Conservation (phyloP, 345 rosid species). For the Litchi chinensis region DNA sequence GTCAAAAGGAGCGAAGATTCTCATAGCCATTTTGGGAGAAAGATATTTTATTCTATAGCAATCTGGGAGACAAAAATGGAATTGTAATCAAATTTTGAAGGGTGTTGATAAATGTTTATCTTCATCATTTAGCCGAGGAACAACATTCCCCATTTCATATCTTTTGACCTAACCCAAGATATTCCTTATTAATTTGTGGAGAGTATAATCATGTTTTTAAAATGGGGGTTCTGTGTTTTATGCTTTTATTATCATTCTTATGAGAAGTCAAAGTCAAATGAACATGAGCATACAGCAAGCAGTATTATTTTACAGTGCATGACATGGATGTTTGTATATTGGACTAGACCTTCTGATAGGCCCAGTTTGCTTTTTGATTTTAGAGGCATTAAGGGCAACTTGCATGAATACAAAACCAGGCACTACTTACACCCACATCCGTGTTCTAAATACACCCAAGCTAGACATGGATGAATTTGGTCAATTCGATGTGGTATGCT, state of each 20-base stretch:
- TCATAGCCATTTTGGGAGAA: constrained; percentile 21
- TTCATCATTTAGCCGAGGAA: neutral
- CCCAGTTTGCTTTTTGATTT: no score
- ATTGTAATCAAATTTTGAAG: constrained; percentile 19
- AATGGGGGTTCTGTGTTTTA: neutral
- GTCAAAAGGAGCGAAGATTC: constrained; percentile 25
- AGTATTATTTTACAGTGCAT: neutral
- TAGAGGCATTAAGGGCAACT: no score
- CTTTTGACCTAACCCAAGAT: constrained; percentile 27
- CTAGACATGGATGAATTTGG: no score
- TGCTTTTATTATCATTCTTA: neutral
- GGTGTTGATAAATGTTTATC: constrained; percentile 1
- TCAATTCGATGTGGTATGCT: no score
- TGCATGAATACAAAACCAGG: no score
- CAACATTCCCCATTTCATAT: constrained; percentile 10
- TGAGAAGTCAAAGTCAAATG: neutral
- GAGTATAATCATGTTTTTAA: neutral
- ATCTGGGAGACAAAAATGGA: constrained; percentile 26
- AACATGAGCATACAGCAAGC: neutral
- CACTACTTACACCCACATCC: no score
- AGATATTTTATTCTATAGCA: constrained; percentile 7
- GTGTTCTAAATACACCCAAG: no score
- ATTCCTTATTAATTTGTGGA: constrained; percentile 10
- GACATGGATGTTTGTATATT: no score
- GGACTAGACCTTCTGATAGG: no score